Evolutionary conservation across 495 filamentous ascomycete genomes (phyloP), one percentile per base, ranked within the genome.

Genomic region (Penicillium cosmopolitanum): DNA sequence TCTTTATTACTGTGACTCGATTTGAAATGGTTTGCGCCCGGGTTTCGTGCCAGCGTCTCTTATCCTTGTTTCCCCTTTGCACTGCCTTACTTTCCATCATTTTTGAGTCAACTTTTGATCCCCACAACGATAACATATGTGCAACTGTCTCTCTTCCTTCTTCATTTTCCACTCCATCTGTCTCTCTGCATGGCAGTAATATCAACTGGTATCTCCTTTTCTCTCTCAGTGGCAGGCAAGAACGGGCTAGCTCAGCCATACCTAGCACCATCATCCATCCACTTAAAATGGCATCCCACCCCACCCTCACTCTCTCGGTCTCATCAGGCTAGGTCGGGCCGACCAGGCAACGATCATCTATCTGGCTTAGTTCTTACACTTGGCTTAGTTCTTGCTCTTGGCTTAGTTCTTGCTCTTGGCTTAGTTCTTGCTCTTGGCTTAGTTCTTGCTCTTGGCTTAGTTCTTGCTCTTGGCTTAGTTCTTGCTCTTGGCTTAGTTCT

Each of bases 11-110:
- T 34, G 7, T 55, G 40, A 15, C 36, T 34, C 18, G 23, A 28
- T 44, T 55, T 46, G 53, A 25, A 55, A 35, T 51, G 50, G 28
- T 25, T 35, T 51, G 23, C 21, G 43, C 38, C 51, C 51, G 51
- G 53, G 38, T 55, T 34, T 47, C 53, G 16, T 55, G 40, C 38
- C 40, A 55, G 53, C 53, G 23, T n/a, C 12, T 50, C 47, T 50
- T n/a, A 12, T 50, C 47, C 23, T 18, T 18, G 35, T 25, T 35
- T 18, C 31, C 19, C 7, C 25, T 53, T 53, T 42, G 16, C 38
- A 28, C 18, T 53, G 16, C 16, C 5, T 18, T 48, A 9, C 36
- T 43, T 16, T 53, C 51, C 23, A 42, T 10, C 5, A 34, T 28
- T 53, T 16, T 53, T 28, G 23, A 34, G 16, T 47, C 53, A 47